Conservation (phyloP, 108 stramenopile genomes). For the Parietichytrium sp. region DNA sequence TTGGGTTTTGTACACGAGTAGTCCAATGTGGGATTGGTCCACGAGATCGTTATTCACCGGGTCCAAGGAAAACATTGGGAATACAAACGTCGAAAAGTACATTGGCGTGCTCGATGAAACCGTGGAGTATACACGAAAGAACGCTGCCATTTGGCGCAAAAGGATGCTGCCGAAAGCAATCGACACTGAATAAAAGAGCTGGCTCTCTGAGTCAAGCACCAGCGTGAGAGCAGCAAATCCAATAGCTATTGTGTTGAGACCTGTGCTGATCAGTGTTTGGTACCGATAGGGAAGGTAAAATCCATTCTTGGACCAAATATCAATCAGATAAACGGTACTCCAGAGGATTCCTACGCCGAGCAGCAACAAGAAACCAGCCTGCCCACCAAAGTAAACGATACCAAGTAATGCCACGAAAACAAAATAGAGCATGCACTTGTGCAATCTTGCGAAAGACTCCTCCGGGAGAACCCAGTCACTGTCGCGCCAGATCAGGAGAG, state of each 20-base stretch:
- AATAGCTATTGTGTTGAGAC: not conserved
- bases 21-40: not conserved
- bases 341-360: not conserved
- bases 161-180: not conserved
- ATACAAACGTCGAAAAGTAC: slow-evolving; percentile 31
- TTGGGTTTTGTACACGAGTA: not conserved
- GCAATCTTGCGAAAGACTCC: too few relatives aligned
- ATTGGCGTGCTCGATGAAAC: not conserved
- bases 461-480: not conserved
- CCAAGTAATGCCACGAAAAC: not conserved
- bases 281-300: not conserved
- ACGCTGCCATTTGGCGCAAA: not conserved
- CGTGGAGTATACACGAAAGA: too few relatives aligned
- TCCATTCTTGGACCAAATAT: not conserved
- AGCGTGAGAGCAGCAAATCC: not conserved
- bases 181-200: not conserved
- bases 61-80: not conserved
- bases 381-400: not conserved
- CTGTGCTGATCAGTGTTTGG: not conserved
- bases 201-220: not conserved
- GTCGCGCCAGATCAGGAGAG: slow-evolving; percentile 9
- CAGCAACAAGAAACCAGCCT: not conserved
- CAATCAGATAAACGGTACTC: not conserved
- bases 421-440: slow-evolving; percentile 27
- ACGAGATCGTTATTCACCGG: slow-evolving; percentile 4